Base-by-base conservation (phyloP, 1,284 basidiomycete species). In the Rhodotorula mucilaginosa region DNA sequence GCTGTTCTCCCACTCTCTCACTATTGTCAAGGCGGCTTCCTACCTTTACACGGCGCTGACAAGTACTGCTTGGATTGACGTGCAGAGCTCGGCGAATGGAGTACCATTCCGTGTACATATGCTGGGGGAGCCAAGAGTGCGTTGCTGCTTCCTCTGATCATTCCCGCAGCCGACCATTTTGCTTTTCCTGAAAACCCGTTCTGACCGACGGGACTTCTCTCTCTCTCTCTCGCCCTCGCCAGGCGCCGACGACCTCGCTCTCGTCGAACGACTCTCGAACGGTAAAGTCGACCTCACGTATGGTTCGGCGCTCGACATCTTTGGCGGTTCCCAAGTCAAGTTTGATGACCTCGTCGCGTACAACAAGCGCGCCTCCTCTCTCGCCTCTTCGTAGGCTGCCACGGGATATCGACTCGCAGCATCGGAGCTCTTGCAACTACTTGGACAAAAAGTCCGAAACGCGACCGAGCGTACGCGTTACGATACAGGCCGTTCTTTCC, bases 221-320 rank as follows among this genome's bases (percentile, higher is more conserved):
- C 2, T 7, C 13, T 10, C 21, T 34, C 26, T 26, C 26, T 26
- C 26, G 26, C 26, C 26, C 26, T 26, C 26, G 26, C 26, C 75
- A 95, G 93, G 90, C 73, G 83, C 97, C 58, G 85, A 86, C 12
- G 97, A 99, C 81, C 85, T 99, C 16, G 86, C 87, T 58, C 85
- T 94, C 4, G 95, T 99, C 5, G 85, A 97, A 77, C 81, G 81
- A 15, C 85, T 98, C 12, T 96, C 93, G 0, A 80, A 82, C 23
- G 97, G 97, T 23, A 89, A 87, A 66, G 93, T 99, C 10, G 96
- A 99, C 81, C 83, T 99, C 74, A 99, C 97, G 1, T 99, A 90
- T 80, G 97, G 97, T 72, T 95, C 93, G 91, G 85, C 91, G 2
- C 83, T 93, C 47, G 91, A 93, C 78, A 92, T 93, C 26, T 93